Percentiles rank a stretch among this genome's conserved stretches.
Conservation (phyloP, 2,329 filamentous ascomycete genomes). For the Sclerotinia sclerotiorum region DNA sequence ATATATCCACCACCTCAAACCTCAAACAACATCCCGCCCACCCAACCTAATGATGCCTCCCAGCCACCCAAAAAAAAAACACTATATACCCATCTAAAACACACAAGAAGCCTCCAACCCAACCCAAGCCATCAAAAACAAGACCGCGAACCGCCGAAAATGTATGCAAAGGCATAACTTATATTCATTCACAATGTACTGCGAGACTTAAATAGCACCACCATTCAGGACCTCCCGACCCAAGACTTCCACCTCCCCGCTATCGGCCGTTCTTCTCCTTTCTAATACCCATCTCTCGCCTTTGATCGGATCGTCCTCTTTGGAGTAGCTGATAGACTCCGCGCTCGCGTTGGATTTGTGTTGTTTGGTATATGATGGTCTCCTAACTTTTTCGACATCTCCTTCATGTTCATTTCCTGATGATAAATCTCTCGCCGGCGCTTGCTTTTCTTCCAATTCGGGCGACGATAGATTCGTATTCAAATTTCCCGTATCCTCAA, state of each 20-base stretch:
- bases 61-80: too few relatives aligned
- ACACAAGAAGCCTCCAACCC: background rate
- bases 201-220: constrained; percentile 12
- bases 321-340: constrained; percentile 68
- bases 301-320: constrained; percentile 59
- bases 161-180: background rate
- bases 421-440: background rate
- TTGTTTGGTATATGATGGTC: constrained; percentile 24
- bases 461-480: background rate
- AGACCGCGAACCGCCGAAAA: background rate
- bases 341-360: constrained; percentile 57
- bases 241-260: constrained; percentile 63
- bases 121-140: background rate
- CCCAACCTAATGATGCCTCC: background rate
- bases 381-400: constrained; percentile 37
- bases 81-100: background rate
- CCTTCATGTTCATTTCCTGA: constrained; percentile 7
- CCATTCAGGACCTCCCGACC: constrained; percentile 54
- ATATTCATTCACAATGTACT: background rate
- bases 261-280: constrained; percentile 63
- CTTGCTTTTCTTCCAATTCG: constrained; percentile 23
- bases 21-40: background rate
- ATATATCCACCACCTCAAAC: background rate
- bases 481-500: constrained; percentile 22
- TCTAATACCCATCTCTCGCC: constrained; percentile 67